Percentiles rank a stretch among this genome's conserved stretches.
phyloP scores from a whole-genome alignment of 345 rosid species.

The Physaria fendleri region DNA sequence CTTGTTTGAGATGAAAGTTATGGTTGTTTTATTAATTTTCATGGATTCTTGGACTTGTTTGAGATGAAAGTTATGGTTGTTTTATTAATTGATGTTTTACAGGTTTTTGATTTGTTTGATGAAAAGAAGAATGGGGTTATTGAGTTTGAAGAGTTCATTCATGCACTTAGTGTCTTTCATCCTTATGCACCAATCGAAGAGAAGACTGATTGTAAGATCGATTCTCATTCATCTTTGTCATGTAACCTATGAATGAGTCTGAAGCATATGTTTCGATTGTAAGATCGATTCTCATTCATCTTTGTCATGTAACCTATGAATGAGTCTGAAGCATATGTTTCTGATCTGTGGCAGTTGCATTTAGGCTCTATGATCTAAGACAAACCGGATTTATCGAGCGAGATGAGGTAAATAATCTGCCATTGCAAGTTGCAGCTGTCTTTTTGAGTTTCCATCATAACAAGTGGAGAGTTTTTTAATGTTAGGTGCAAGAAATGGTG shows the following conservation, averaged over 20 bases:
- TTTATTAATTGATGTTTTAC: not conserved
- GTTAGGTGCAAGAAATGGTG: slow-evolving; percentile 84
- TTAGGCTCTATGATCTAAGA: slow-evolving; percentile 78
- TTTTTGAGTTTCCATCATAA: not conserved
- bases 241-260: not conserved
- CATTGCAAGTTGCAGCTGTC: not conserved
- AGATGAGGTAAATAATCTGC: slow-evolving; percentile 55
- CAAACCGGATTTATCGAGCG: slow-evolving; percentile 79
- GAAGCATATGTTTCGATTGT: slow-evolving; percentile 2
- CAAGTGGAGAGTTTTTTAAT: not conserved
- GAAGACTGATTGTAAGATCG: slow-evolving; percentile 81
- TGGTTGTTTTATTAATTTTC: not conserved
- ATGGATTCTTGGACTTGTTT: not conserved
- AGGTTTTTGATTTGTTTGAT: slow-evolving; percentile 83
- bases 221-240: too few species aligned
- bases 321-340: slow-evolving; percentile 7
- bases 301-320: not conserved
- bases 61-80: not conserved
- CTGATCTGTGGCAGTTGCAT: slow-evolving; percentile 54
- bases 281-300: too few species aligned
- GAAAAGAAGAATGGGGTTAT: slow-evolving; percentile 84
- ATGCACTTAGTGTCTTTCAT: slow-evolving; percentile 68
- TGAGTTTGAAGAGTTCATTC: slow-evolving; percentile 84
- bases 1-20: not conserved
- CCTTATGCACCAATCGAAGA: slow-evolving; percentile 64